Evolutionary conservation across 371 early-diverging fungal species (phyloP), one percentile per base, ranked within the genome.

Genomic region (Coemansia sp.): DNA sequence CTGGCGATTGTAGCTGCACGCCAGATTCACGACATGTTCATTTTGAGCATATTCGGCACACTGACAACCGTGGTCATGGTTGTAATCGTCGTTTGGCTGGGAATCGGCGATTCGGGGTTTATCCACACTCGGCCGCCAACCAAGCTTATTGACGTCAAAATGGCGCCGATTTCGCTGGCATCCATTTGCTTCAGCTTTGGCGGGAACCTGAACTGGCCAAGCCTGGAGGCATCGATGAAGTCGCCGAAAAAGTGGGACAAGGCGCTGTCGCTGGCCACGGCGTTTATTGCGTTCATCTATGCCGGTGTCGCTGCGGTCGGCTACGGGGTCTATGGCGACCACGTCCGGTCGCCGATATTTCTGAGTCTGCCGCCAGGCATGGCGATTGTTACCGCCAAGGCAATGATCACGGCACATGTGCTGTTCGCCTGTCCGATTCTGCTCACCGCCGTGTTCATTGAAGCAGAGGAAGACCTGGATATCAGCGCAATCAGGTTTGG

Each of bases 141-240:
- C 10, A 63, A 66, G 49, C 49, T 61, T 7, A 48, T 75, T 12
- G 63, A 72, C 33, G 1, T 68, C 41, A 51, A 39, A n/a, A 69
- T 72, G 51, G 62, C 77, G 33, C 79, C 79, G 14, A 62, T 75
- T 14, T 68, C 79, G 11, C 66, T 79, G 39, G 77, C 79, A 10
- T 79, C 79, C 4, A 87, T 91, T 38, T 89, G 87, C 55, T 90
- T 90, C 74, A 83, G 85, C 68, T 92, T 87, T 60, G 90, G 92
- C 59, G 92, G 91, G 48, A 92, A 90, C 68, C 84, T 88, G 26
- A 84, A 91, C 52, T 92, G 88, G 75, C 90, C 93, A n/a, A 89
- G 91, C 65, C 86, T 94, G 33, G 92, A 92, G 72, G 84, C 85
- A 31, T 88, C 91, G 20, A 92, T 95, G 93, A 81, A 83, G 64